Conservation (phyloP, 106 monocot genomes). For the Narthecium ossifragum region DNA sequence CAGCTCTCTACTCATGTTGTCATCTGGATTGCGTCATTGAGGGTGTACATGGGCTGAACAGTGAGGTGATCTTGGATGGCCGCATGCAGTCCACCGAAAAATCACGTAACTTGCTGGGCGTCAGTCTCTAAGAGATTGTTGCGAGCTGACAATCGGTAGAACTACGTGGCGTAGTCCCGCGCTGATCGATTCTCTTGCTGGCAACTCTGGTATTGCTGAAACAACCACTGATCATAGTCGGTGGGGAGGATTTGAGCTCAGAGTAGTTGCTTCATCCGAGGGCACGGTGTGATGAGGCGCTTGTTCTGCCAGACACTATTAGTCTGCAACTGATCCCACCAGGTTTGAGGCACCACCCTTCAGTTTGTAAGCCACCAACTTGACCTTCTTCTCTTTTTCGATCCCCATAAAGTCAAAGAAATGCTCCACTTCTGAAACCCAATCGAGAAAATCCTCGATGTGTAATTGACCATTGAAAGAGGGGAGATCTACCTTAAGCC, state of each 20-base stretch:
- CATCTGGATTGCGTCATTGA: too few relatives aligned
- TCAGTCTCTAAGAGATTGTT: too few relatives aligned
- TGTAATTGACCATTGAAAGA: conserved; percentile 1
- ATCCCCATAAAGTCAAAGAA: conserved; percentile 8
- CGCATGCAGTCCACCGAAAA: too few relatives aligned
- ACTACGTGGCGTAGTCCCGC: too few relatives aligned
- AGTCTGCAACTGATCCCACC: neutral
- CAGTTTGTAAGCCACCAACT: conserved; percentile 3
- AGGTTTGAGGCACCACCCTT: neutral
- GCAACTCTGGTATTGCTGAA: too few relatives aligned
- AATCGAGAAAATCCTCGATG: conserved; percentile 10
- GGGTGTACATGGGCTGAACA: too few relatives aligned
- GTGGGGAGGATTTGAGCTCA: neutral
- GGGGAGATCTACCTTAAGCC: neutral
- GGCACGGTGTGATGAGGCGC: neutral
- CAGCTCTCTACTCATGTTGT: too few relatives aligned
- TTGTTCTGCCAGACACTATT: neutral
- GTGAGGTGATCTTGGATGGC: too few relatives aligned
- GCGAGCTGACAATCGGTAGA: too few relatives aligned
- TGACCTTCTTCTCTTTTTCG: neutral
- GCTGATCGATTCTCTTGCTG: too few relatives aligned
- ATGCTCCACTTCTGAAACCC: conserved; percentile 2
- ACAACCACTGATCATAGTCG: too few relatives aligned
- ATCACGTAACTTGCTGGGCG: too few relatives aligned
- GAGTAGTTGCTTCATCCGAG: conserved; percentile 1